These are phyloP conservation scores for Amyloporia xantha DNA, from an alignment of 768 basidiomycete genomes.

Conservation along the genomic window DNA sequence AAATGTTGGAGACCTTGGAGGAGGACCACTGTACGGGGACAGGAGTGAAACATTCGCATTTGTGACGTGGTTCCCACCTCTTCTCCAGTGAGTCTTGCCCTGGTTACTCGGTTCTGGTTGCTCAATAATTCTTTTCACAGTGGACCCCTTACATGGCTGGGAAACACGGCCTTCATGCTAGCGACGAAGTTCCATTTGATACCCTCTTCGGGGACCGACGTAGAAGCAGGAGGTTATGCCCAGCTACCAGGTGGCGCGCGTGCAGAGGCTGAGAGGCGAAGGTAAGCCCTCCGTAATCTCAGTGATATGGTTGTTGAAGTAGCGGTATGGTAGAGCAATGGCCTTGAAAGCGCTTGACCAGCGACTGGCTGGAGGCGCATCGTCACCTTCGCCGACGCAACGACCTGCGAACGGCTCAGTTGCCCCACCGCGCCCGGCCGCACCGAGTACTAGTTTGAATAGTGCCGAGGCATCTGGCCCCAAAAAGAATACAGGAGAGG, in stretches of 20 bases:
- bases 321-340: constrained; percentile 71
- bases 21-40: constrained; percentile 78
- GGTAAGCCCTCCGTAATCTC: constrained; percentile 42
- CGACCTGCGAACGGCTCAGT: constrained; percentile 13
- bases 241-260: constrained; percentile 82
- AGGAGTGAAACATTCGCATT: constrained; percentile 95
- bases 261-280: constrained; percentile 92
- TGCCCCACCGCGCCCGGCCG: constrained; percentile 4
- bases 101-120: neutral
- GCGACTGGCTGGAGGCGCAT: constrained; percentile 59
- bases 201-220: constrained; percentile 52
- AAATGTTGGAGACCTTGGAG: constrained; percentile 59
- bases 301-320: neutral
- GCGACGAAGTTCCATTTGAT: constrained; percentile 72
- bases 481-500: neutral
- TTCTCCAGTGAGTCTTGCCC: constrained; percentile 82
- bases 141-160: constrained; percentile 60
- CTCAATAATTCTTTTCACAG: constrained; percentile 33
- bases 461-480: neutral
- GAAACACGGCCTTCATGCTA: constrained; percentile 59
- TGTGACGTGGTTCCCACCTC: constrained; percentile 94
- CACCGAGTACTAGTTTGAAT: neutral
- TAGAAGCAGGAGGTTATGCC: constrained; percentile 67
- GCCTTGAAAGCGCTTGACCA: constrained; percentile 97
- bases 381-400: constrained; percentile 19